Evolutionary conservation across 495 filamentous ascomycete species (phyloP).

Genomic region (Daldinia childiae): DNA sequence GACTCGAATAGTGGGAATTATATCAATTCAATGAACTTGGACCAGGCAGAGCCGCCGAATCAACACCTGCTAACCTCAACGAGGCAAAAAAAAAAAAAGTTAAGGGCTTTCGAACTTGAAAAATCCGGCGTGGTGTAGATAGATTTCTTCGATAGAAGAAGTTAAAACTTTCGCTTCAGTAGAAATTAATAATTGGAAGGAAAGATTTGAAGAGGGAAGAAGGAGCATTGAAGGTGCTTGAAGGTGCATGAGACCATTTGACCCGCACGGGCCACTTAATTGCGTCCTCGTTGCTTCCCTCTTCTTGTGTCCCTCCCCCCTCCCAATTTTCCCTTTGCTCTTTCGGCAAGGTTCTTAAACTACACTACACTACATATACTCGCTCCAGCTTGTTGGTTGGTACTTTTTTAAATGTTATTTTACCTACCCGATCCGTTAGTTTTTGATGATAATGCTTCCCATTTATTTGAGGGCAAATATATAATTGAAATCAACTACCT

Average conservation of each 20-base stretch:
- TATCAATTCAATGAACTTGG: slow-evolving; percentile 22
- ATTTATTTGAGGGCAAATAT: not conserved
- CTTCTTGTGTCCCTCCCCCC: too few species aligned
- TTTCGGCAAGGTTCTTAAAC: too few species aligned
- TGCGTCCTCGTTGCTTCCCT: too few species aligned
- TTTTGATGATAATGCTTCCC: too few species aligned
- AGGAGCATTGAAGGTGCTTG: not conserved
- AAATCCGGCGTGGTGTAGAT: slow-evolving; percentile 21
- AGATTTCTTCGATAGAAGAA: slow-evolving; percentile 28
- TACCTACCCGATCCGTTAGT: too few species aligned
- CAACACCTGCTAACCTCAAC: slow-evolving; percentile 29
- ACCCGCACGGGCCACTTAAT: too few species aligned
- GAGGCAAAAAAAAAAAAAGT: slow-evolving; percentile 15
- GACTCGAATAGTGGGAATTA: slow-evolving; percentile 43
- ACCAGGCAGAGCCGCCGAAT: slow-evolving; percentile 28
- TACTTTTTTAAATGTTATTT: too few species aligned
- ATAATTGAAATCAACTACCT: not conserved
- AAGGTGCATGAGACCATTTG: too few species aligned
- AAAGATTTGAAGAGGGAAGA: not conserved
- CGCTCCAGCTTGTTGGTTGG: too few species aligned
- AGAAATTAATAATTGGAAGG: slow-evolving; percentile 26
- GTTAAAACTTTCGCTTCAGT: slow-evolving; percentile 34
- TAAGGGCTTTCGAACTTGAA: not conserved
- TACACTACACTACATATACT: too few species aligned
- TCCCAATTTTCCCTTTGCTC: too few species aligned